Evolutionary conservation across 169 alveolate genomes (phyloP).

Genomic region (Babesia ovata): DNA sequence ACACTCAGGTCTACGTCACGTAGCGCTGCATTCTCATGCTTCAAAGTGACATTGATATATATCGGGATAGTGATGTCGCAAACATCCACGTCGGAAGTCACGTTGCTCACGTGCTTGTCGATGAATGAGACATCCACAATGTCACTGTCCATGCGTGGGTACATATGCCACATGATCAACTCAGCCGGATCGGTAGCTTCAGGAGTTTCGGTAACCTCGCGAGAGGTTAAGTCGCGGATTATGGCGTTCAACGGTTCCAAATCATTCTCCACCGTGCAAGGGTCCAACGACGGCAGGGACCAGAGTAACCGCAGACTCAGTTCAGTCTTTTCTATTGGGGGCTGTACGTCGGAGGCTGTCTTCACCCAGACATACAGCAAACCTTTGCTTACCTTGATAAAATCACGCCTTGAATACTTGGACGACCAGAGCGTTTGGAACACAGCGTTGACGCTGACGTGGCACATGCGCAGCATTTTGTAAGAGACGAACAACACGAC

Average conservation of each 20-base stretch:
- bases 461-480: conserved; percentile 1
- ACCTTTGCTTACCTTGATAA: conserved; percentile 23
- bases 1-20: conserved; percentile 30
- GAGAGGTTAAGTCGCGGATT: neutral
- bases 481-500: conserved; percentile 43
- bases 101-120: neutral
- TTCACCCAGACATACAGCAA: conserved; percentile 52
- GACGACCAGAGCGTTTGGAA: conserved; percentile 27
- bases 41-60: conserved; percentile 15
- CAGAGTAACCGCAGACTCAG: conserved; percentile 8
- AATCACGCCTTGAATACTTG: conserved; percentile 33
- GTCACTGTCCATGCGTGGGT: conserved; percentile 12
- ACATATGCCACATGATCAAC: conserved; percentile 55
- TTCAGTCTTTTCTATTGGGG: neutral
- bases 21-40: neutral
- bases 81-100: conserved; percentile 11
- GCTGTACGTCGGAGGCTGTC: conserved; percentile 14
- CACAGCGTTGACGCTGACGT: conserved; percentile 16
- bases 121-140: conserved; percentile 45
- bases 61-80: conserved; percentile 24
- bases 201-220: neutral
- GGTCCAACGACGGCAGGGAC: neutral
- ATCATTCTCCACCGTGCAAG: neutral
- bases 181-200: conserved; percentile 11
- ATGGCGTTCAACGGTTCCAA: neutral